Evolutionary conservation across 768 basidiomycete genomes (phyloP), one percentile per base, ranked within the genome.

Genomic region (Termitomyces sp.): DNA sequence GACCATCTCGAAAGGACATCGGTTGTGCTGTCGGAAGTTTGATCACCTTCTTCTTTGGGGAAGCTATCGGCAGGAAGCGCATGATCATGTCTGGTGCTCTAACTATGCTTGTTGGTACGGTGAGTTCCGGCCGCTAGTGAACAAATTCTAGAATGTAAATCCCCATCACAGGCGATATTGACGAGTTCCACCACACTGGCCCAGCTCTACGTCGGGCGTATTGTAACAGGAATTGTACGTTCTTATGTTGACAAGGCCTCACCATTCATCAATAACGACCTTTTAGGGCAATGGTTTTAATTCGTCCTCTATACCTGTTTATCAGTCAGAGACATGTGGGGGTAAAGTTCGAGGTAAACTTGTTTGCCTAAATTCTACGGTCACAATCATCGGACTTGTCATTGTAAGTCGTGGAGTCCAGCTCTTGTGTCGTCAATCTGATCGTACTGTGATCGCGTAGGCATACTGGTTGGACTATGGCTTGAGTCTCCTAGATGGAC

Each of bases 381-480:
- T 75, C 11, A 75, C 73, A 5, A 76, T 75, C 54, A 61, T 75
- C 21, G 74, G 75, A 2, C 68, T 76, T 35, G 72, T 75, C 37
- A 74, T 76, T 31, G 75, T 73, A 32, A 54, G 70, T 55, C 21
- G 23, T 37, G 4, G 23, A 10, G 11, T 37, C 11, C 11, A n/a
- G 19, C 0, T 37, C 42, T 34, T n/a, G 34, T 48, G 35, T 2
- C 48, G 3, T 8, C 6, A 38, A 19, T 3, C 6, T 41, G 19
- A 48, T 47, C 17, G 11, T 47, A 12, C 19, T 17, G n/a, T 29
- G 14, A n/a, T 44, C 17, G 16, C 11, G 1, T 42, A 73, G 70
- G 71, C 74, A 17, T 75, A 75, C 53, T 75, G 74, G 75, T 59
- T 77, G 16, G 73, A 76, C 62, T 77, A 75, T 45, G 75, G 75